These are phyloP conservation scores for Colletotrichum falcatum DNA, from an alignment of 2,329 filamentous ascomycete species.

Conservation along the genomic window DNA sequence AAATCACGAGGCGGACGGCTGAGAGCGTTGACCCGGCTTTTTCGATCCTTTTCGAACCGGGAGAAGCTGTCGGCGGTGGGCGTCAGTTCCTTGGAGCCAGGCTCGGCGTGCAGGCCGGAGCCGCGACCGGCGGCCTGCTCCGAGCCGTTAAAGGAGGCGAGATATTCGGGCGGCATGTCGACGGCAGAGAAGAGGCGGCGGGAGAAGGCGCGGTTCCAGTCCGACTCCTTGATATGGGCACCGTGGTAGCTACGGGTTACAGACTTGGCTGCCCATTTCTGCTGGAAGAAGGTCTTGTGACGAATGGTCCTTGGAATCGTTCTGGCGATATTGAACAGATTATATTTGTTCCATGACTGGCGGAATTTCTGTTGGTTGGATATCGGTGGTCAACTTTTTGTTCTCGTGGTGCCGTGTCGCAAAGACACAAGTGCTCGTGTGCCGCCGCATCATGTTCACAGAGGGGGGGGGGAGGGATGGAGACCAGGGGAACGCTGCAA, in stretches of 20 bases:
- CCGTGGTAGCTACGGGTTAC: conserved; percentile 89
- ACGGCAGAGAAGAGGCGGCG: conserved; percentile 84
- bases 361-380: conserved; percentile 78
- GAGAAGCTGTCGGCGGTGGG: conserved; percentile 44
- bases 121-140: conserved; percentile 87
- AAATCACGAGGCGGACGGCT: too few relatives aligned
- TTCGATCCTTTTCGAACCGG: conserved; percentile 37
- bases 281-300: conserved; percentile 87
- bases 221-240: conserved; percentile 90
- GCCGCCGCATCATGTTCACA: neutral
- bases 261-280: conserved; percentile 96
- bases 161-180: conserved; percentile 83
- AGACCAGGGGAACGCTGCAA: conserved; percentile 20
- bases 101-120: conserved; percentile 67
- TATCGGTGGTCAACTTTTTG: conserved; percentile 28
- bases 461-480: too few relatives aligned
- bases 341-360: conserved; percentile 98
- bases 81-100: conserved; percentile 39
- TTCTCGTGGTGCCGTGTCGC: neutral
- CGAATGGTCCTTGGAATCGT: conserved; percentile 58
- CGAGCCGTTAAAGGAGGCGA: conserved; percentile 85
- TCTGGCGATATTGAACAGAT: conserved; percentile 86
- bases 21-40: neutral
- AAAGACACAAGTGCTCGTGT: neutral
- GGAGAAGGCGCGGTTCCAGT: conserved; percentile 95